These are phyloP conservation scores for Fusarium robinianum DNA, from an alignment of 2,329 filamentous ascomycete species.

Conservation along the genomic window DNA sequence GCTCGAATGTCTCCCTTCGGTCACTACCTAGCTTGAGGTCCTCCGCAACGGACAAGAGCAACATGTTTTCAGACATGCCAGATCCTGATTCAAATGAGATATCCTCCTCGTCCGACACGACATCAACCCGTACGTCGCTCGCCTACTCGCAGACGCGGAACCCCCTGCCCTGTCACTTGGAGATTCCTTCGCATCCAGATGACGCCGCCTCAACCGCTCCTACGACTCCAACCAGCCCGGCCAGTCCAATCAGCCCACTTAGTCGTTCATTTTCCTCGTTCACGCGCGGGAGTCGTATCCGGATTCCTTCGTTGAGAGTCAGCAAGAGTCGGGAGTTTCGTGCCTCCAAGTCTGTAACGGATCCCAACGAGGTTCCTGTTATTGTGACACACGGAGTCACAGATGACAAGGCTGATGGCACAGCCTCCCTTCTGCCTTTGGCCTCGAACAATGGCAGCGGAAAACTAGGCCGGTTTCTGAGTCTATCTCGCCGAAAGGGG, in stretches of 20 bases:
- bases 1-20: slow-evolving; percentile 61
- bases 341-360: slow-evolving; percentile 10
- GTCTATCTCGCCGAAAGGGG: slow-evolving; percentile 26
- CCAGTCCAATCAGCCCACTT: slow-evolving; percentile 9
- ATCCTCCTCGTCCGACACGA: slow-evolving; percentile 24
- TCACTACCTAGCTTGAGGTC: slow-evolving; percentile 49
- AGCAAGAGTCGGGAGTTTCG: slow-evolving; percentile 27
- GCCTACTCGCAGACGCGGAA: slow-evolving; percentile 23
- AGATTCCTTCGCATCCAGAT: slow-evolving; percentile 21
- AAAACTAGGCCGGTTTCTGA: slow-evolving; percentile 27
- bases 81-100: slow-evolving; percentile 16
- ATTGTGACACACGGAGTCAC: slow-evolving; percentile 13
- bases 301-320: slow-evolving; percentile 28
- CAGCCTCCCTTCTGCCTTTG: not conserved
- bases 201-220: slow-evolving; percentile 26
- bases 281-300: slow-evolving; percentile 20
- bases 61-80: slow-evolving; percentile 25
- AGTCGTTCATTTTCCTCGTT: slow-evolving; percentile 27
- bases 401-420: slow-evolving; percentile 1
- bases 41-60: slow-evolving; percentile 25
- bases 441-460: slow-evolving; percentile 6
- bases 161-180: slow-evolving; percentile 25
- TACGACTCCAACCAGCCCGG: slow-evolving; percentile 22
- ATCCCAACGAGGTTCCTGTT: slow-evolving; percentile 11
- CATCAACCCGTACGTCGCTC: slow-evolving; percentile 24